Evolutionary conservation across 768 basidiomycete genomes (phyloP), one percentile per base, ranked within the genome.

Genomic region (Termitomyces sp.): DNA sequence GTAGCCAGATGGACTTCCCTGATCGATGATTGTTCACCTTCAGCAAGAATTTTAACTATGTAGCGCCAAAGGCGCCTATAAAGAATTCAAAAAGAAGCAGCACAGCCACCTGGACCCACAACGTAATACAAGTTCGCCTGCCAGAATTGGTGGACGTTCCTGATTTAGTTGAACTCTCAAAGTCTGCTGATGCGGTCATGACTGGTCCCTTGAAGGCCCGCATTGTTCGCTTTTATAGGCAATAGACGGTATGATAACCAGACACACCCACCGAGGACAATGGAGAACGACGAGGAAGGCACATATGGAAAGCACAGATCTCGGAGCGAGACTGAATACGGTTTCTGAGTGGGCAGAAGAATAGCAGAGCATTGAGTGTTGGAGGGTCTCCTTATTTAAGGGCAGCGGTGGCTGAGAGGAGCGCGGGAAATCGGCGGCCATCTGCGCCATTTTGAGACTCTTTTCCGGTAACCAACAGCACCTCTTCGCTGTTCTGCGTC

Each of bases 101-200:
- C 66, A 68, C 74, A 71, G 75, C 75, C 75, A 77, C 76, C 6
- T 59, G 73, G 74, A 77, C 65, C 71, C 59, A 77, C 70, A 72
- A 69, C 66, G 75, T 70, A 69, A 76, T n/a, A n/a, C n/a, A 75
- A 63, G 66, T 66, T 61, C n/a, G 52, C 50, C 44, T 59, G 54
- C 54, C 60, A 42, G 32, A n/a, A 35, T 48, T 51, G 37, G 29
- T 56, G 27, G 34, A 45, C 29, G 40, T 40, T 54, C 55, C 56
- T 58, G 59, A 61, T 63, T 53, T 23, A 29, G 61, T 21, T 31
- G 43, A 58, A 53, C 45, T 38, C 44, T 55, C 45, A 12, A 60
- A 57, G 59, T 63, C 60, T 43, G 56, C 59, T 45, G 23, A 21
- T 34, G n/a, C n/a, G 32, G 32, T 29, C 51, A 40, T 37, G 43